Conservation (phyloP, 2,329 filamentous ascomycete species). For the Macroventuria anomochaeta region DNA sequence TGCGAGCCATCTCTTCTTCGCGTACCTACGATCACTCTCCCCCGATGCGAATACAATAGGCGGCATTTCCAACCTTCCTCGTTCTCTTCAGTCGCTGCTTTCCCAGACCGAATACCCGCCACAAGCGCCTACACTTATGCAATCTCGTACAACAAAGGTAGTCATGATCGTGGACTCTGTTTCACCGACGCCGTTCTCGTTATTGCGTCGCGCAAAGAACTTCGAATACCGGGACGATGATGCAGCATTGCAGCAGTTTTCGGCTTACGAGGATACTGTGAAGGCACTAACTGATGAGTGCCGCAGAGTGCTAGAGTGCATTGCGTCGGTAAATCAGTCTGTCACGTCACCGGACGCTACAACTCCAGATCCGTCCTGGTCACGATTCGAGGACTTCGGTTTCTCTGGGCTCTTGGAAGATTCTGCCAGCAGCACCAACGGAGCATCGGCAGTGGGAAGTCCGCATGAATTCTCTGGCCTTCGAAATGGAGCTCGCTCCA, state of each 20-base stretch:
- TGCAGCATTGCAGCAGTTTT: conserved; percentile 80
- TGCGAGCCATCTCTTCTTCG: conserved; percentile 96
- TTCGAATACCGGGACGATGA: conserved; percentile 96
- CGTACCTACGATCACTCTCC: conserved; percentile 87
- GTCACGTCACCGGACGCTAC: conserved; percentile 65
- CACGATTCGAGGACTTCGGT: conserved; percentile 92
- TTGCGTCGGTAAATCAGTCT: conserved; percentile 86
- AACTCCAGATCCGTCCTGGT: conserved; percentile 83
- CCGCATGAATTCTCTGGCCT: conserved; percentile 78
- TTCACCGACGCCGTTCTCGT: conserved; percentile 90
- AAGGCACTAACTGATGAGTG: conserved; percentile 92
- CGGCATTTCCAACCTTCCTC: conserved; percentile 84
- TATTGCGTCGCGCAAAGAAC: conserved; percentile 88
- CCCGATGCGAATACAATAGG: conserved; percentile 76
- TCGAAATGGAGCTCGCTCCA: conserved; percentile 70
- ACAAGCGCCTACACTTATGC: conserved; percentile 75
- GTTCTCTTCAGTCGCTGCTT: conserved; percentile 87
- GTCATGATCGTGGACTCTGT: conserved; percentile 97
- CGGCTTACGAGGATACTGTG: conserved; percentile 87
- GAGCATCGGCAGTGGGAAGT: conserved; percentile 27
- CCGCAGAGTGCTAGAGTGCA: conserved; percentile 83
- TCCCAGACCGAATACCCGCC: conserved; percentile 95
- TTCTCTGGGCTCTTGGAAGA: conserved; percentile 80
- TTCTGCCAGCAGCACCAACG: conserved; percentile 53
- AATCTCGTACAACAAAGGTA: conserved; percentile 83